Conservation (phyloP, 2,329 filamentous ascomycete species). For the Alternaria incomplexa region DNA sequence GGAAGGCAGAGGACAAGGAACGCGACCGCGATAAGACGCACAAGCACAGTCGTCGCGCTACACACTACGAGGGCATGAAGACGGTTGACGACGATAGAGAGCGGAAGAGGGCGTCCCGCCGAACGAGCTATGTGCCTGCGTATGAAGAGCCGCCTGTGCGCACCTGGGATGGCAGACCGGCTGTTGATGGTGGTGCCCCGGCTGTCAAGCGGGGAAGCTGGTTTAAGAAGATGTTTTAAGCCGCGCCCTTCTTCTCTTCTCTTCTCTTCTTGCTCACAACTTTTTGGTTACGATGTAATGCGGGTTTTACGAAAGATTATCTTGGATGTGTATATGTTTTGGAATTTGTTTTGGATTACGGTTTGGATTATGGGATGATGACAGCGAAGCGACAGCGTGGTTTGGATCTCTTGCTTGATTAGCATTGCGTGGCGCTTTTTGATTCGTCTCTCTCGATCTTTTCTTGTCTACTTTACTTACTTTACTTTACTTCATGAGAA, state of each 20-base stretch:
- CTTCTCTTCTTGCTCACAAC: not conserved
- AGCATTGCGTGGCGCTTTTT: not conserved
- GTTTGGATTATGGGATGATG: not conserved
- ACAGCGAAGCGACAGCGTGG: not conserved
- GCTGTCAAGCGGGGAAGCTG: constrained; percentile 52
- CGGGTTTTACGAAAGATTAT: not conserved
- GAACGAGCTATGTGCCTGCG: constrained; percentile 39
- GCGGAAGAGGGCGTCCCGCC: constrained; percentile 33
- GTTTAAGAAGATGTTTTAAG: constrained; percentile 54
- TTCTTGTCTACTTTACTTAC: not conserved
- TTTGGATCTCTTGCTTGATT: not conserved
- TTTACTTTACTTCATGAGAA: not conserved
- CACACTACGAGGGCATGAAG: constrained; percentile 30
- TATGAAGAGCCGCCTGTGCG: constrained; percentile 43
- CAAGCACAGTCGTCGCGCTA: constrained; percentile 36
- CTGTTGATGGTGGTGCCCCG: constrained; percentile 28
- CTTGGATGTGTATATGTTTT: constrained; percentile 1
- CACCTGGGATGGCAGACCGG: constrained; percentile 52
- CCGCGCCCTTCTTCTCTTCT: not conserved
- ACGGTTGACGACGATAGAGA: constrained; percentile 28
- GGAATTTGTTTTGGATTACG: not conserved
- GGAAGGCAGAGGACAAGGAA: constrained; percentile 33
- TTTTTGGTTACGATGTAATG: not conserved
- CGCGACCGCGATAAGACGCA: constrained; percentile 35
- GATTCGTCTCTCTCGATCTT: not conserved